Evolutionary conservation across 345 rosid genomes (phyloP).

Genomic region (Iberis pinnata): DNA sequence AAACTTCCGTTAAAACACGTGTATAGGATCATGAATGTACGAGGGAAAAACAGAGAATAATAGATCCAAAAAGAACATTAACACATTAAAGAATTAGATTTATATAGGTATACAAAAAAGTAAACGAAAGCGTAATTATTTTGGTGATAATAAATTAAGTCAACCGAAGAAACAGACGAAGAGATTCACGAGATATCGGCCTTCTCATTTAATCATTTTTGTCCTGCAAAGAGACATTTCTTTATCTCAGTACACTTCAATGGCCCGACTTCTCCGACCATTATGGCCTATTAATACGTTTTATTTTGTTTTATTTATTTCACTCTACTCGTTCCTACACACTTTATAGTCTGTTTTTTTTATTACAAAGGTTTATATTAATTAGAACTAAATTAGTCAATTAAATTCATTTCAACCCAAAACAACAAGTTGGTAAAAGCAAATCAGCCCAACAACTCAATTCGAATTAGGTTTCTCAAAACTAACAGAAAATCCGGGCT

Average conservation of each 20-base stretch:
- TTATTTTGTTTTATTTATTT: conserved; percentile 4
- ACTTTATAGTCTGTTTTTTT: too few relatives aligned
- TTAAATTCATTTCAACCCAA: too few relatives aligned
- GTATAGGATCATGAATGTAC: conserved; percentile 17
- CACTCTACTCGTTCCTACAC: too few relatives aligned
- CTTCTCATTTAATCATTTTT: conserved; percentile 19
- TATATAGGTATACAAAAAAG: not conserved
- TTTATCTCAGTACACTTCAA: conserved; percentile 19
- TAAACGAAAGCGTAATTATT: conserved; percentile 1
- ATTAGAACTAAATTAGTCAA: too few relatives aligned
- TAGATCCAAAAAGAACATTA: conserved; percentile 20
- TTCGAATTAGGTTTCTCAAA: too few relatives aligned
- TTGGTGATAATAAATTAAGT: conserved; percentile 21
- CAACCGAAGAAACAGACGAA: conserved; percentile 31
- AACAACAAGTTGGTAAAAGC: too few relatives aligned
- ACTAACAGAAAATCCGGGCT: too few relatives aligned
- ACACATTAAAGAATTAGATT: not conserved
- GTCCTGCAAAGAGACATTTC: conserved; percentile 28
- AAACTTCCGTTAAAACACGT: conserved; percentile 28
- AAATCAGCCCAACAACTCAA: too few relatives aligned
- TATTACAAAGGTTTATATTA: too few relatives aligned
- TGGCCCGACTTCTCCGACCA: conserved; percentile 32
- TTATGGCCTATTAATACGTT: conserved; percentile 3
- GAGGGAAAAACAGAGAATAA: conserved; percentile 31
- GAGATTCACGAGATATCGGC: conserved; percentile 32